Conservation (phyloP, 441 rosid genomes). For the Isatis lusitanica region DNA sequence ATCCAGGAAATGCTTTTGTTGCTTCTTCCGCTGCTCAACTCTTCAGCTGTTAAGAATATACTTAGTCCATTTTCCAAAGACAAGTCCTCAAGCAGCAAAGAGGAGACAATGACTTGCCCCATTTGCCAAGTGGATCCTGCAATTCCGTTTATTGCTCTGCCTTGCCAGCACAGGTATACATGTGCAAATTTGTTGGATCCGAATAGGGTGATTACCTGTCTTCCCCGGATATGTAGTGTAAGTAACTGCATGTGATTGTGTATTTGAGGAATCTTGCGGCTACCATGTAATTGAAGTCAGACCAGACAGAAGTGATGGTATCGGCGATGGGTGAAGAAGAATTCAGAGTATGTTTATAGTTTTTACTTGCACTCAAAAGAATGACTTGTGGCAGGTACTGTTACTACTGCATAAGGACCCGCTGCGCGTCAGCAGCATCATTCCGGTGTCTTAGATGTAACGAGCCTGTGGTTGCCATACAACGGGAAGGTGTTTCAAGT, state of each 20-base stretch:
- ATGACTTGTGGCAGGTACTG: constrained; percentile 69
- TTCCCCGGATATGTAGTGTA: not conserved
- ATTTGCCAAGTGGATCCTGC: constrained; percentile 78
- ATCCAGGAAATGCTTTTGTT: constrained; percentile 88
- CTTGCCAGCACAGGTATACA: constrained; percentile 84
- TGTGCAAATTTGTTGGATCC: constrained; percentile 1
- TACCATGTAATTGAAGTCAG: not conserved
- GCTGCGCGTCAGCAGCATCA: constrained; percentile 70
- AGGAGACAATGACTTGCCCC: constrained; percentile 68
- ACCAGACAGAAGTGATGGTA: constrained; percentile 2
- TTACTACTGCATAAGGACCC: constrained; percentile 85
- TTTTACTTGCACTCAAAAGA: constrained; percentile 10
- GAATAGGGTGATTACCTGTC: constrained; percentile 7
- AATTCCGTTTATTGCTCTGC: constrained; percentile 82
- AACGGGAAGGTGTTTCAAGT: constrained; percentile 51
- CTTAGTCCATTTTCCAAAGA: constrained; percentile 82
- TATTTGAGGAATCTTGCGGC: constrained; percentile 1
- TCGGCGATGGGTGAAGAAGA: not conserved
- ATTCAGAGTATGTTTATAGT: constrained; percentile 1
- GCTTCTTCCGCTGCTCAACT: constrained; percentile 96
- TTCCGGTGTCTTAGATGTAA: constrained; percentile 76
- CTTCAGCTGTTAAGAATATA: constrained; percentile 69
- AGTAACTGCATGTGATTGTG: not conserved
- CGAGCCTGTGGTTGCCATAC: constrained; percentile 83
- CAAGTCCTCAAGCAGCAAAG: constrained; percentile 57